phyloP scores from a whole-genome alignment of 2,329 filamentous ascomycete genomes.

The Mycosphaerella arachidis region DNA sequence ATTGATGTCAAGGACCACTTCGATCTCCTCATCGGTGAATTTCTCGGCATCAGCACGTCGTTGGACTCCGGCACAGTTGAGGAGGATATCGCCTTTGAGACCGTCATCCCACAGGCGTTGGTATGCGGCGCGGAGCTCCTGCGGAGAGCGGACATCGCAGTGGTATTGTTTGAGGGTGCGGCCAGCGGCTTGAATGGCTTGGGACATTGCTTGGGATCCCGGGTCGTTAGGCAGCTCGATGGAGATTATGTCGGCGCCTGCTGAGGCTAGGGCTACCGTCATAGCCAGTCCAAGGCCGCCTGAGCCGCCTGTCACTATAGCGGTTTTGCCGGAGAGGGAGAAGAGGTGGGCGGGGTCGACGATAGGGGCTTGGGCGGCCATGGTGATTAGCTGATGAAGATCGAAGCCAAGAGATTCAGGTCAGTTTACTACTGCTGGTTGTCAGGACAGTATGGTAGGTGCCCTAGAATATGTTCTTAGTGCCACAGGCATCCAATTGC shows the following conservation, averaged over 20 bases:
- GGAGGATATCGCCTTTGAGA: constrained; percentile 25
- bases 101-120: constrained; percentile 23
- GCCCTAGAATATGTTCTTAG: no score
- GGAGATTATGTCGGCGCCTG: constrained; percentile 30
- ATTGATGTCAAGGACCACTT: constrained; percentile 26
- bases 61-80: constrained; percentile 31
- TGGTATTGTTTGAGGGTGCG: constrained; percentile 15
- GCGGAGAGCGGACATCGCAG: constrained; percentile 14
- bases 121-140: constrained; percentile 13
- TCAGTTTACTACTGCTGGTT: not conserved
- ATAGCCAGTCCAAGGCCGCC: constrained; percentile 30
- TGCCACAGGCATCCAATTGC: no score
- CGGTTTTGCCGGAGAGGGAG: constrained; percentile 20
- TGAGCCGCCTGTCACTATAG: constrained; percentile 22
- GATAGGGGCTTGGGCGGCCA: constrained; percentile 8
- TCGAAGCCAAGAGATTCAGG: not conserved
- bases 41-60: constrained; percentile 25
- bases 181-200: constrained; percentile 9
- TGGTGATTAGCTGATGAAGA: not conserved
- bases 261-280: constrained; percentile 31
- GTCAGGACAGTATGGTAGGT: no score
- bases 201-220: constrained; percentile 5
- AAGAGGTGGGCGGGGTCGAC: constrained; percentile 17
- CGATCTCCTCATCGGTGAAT: constrained; percentile 30
- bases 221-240: constrained; percentile 19